phyloP scores from a whole-genome alignment of 441 rosid genomes.

The Brassica balearica region DNA sequence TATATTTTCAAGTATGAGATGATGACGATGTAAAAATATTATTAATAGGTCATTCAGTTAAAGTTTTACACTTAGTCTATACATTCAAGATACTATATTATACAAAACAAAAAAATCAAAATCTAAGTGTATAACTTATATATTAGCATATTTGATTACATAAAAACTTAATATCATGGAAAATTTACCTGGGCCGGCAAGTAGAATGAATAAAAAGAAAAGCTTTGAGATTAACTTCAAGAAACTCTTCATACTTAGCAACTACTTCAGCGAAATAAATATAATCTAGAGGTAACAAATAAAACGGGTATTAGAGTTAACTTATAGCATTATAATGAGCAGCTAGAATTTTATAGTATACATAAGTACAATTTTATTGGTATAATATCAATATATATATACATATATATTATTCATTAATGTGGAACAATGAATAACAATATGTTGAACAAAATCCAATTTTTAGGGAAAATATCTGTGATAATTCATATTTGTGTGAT shows the following conservation, averaged over 20 bases:
- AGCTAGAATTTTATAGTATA: slow-evolving; percentile 15
- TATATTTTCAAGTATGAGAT: too few species aligned
- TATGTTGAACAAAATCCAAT: slow-evolving; percentile 1
- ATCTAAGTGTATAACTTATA: background rate
- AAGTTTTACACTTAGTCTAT: background rate
- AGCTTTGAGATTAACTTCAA: background rate
- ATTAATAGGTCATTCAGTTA: too few species aligned
- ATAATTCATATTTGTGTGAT: background rate
- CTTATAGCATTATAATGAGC: background rate
- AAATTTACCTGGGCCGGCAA: background rate
- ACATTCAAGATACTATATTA: background rate
- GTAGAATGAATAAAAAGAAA: background rate
- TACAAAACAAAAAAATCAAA: background rate
- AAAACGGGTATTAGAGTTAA: background rate
- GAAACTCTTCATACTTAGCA: slow-evolving; percentile 3
- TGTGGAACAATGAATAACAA: background rate
- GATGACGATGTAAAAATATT: too few species aligned
- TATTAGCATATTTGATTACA: background rate
- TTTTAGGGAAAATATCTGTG: background rate
- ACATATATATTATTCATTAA: too few species aligned
- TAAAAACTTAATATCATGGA: background rate
- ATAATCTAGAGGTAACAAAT: background rate
- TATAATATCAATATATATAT: background rate
- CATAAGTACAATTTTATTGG: background rate
- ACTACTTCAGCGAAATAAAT: background rate